phyloP scores from a whole-genome alignment of 73 alveolate species.

The Tetrahymena malaccensis region DNA sequence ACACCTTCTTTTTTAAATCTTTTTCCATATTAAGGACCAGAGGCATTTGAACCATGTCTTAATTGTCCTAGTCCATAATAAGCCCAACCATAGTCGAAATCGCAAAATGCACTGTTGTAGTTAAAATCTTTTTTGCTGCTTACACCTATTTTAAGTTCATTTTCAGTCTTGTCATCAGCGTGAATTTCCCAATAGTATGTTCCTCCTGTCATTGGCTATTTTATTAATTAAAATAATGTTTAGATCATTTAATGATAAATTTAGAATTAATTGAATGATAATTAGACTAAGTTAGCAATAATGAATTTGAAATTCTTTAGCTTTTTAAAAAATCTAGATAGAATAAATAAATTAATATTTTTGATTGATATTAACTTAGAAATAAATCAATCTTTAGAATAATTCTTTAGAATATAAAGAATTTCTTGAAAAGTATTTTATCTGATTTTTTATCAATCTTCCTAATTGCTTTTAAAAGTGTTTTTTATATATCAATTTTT shows the following conservation, averaged over 20 bases:
- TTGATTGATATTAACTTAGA: background rate
- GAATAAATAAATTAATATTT: background rate
- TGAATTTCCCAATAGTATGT: constrained; percentile 69
- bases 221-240: background rate
- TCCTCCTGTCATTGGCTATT: constrained; percentile 50
- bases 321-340: background rate
- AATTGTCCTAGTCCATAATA: constrained; percentile 73
- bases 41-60: constrained; percentile 65
- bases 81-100: constrained; percentile 78
- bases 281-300: background rate
- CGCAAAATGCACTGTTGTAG: constrained; percentile 66
- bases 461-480: background rate
- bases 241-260: too few relatives aligned
- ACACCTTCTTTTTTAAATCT: constrained; percentile 66
- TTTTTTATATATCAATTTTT: background rate
- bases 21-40: constrained; percentile 68
- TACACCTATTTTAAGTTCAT: constrained; percentile 72
- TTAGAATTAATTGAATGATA: background rate
- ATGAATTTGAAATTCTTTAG: background rate
- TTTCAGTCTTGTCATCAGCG: constrained; percentile 78
- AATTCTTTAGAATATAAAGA: background rate
- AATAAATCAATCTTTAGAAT: background rate
- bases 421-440: too few relatives aligned
- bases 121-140: constrained; percentile 57
- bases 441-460: background rate